phyloP scores from a whole-genome alignment of 768 basidiomycete species.

The Rhodotorula babjevae region DNA sequence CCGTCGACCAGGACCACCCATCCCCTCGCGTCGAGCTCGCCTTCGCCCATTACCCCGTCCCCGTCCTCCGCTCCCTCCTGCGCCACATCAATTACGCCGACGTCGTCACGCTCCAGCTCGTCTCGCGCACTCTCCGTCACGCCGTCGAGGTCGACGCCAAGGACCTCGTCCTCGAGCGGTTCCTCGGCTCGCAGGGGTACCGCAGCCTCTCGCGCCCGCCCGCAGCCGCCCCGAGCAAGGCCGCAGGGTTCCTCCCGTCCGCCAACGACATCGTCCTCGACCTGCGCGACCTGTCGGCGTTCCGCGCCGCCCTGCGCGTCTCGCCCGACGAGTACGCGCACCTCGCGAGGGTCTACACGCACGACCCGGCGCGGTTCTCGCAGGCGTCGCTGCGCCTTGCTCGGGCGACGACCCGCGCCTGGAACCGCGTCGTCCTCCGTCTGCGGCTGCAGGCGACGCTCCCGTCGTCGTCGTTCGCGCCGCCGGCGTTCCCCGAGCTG shows the following conservation, averaged over 20 bases:
- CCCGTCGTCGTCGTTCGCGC: background rate
- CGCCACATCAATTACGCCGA: slow-evolving; percentile 11
- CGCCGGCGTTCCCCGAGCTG: slow-evolving; percentile 5
- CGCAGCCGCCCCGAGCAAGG: background rate
- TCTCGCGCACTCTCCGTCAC: slow-evolving; percentile 11
- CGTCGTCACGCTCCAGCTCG: slow-evolving; percentile 13
- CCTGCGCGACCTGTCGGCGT: slow-evolving; percentile 36
- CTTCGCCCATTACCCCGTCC: background rate
- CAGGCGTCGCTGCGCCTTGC: slow-evolving; percentile 12
- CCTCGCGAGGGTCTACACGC: slow-evolving; percentile 11
- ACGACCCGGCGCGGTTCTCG: background rate
- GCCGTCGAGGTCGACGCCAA: slow-evolving; percentile 16
- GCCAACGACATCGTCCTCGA: slow-evolving; percentile 20
- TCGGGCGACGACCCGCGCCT: slow-evolving; percentile 37
- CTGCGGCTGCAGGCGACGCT: slow-evolving; percentile 25
- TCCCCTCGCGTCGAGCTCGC: slow-evolving; percentile 25
- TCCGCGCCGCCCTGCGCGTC: slow-evolving; percentile 25
- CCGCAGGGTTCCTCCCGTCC: background rate
- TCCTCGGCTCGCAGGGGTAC: slow-evolving; percentile 36
- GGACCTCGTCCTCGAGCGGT: slow-evolving; percentile 37
- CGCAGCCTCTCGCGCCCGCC: background rate
- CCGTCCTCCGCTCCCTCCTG: slow-evolving; percentile 12
- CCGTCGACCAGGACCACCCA: background rate
- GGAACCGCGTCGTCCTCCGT: slow-evolving; percentile 38
- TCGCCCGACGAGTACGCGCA: slow-evolving; percentile 24